Percentiles rank a stretch among this genome's conserved stretches.
Conservation (phyloP, 2,329 filamentous ascomycete species). For the Fusarium palustre region DNA sequence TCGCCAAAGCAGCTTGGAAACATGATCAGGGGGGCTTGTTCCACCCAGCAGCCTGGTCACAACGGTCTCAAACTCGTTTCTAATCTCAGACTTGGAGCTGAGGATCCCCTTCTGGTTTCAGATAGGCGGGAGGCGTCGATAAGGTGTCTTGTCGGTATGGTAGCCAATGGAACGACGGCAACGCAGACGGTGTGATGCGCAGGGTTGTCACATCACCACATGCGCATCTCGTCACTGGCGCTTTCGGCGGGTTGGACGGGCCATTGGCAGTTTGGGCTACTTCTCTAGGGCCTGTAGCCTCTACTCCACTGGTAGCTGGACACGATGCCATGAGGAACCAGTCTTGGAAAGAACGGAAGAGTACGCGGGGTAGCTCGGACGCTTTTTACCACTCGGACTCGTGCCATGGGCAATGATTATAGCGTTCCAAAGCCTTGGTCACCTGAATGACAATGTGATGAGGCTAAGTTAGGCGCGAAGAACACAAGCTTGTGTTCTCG, state of each 20-base stretch:
- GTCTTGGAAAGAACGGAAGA: conserved; percentile 10
- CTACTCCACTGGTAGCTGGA: conserved; percentile 9
- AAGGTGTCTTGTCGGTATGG: conserved; percentile 24
- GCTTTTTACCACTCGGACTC: conserved; percentile 28
- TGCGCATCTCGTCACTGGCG: conserved; percentile 48
- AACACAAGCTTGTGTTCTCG: conserved; percentile 22
- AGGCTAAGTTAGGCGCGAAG: conserved; percentile 19
- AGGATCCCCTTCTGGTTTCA: conserved; percentile 41
- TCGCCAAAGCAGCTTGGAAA: conserved; percentile 33
- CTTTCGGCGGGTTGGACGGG: conserved; percentile 39
- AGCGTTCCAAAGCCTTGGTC: conserved; percentile 21
- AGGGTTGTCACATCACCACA: conserved; percentile 48
- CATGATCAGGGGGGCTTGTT: conserved; percentile 31
- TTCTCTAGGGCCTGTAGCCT: conserved; percentile 14
- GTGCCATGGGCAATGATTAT: conserved; percentile 24
- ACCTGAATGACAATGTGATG: conserved; percentile 27
- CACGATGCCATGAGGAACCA: conserved; percentile 30
- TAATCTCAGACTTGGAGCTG: conserved; percentile 42
- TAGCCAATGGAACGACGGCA: conserved; percentile 38
- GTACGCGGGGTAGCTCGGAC: conserved; percentile 30
- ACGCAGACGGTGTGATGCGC: conserved; percentile 46
- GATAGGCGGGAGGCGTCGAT: conserved; percentile 41
- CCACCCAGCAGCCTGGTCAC: conserved; percentile 43
- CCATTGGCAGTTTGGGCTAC: conserved; percentile 23
- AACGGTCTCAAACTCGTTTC: conserved; percentile 45